phyloP scores from a whole-genome alignment of 768 basidiomycete genomes.

The Holtermannia corniformis region DNA sequence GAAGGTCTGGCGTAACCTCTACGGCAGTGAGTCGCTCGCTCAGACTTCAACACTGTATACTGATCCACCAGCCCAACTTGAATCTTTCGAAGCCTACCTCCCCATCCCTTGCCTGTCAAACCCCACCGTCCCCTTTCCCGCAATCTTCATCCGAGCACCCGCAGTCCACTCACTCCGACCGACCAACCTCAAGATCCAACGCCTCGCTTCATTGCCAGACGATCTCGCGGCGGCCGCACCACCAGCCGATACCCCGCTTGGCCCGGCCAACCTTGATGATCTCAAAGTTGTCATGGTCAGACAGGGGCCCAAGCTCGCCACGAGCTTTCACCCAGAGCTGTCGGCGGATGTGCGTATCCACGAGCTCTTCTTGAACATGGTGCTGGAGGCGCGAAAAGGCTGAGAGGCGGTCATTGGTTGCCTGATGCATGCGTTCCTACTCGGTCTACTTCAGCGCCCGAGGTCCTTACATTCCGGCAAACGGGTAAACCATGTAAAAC shows the following conservation, averaged over 20 bases:
- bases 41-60: neutral
- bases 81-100: slow-evolving; percentile 79
- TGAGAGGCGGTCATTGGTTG: too few species aligned
- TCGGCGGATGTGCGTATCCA: slow-evolving; percentile 80
- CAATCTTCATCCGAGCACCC: slow-evolving; percentile 90
- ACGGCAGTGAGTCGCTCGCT: slow-evolving; percentile 60
- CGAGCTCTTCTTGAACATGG: slow-evolving; percentile 42
- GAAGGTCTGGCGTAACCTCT: slow-evolving; percentile 76
- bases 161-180: slow-evolving; percentile 39
- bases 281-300: slow-evolving; percentile 70
- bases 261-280: slow-evolving; percentile 44
- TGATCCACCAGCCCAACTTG: slow-evolving; percentile 50
- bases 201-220: slow-evolving; percentile 61
- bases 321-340: slow-evolving; percentile 90
- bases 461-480: too few species aligned
- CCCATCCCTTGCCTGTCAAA: slow-evolving; percentile 56
- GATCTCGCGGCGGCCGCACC: slow-evolving; percentile 45
- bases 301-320: slow-evolving; percentile 74
- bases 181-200: slow-evolving; percentile 38
- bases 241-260: slow-evolving; percentile 38
- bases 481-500: too few species aligned
- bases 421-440: too few species aligned
- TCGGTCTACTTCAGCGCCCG: too few species aligned
- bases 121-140: slow-evolving; percentile 57
- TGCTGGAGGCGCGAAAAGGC: neutral